Conservation (phyloP, 257 asterid genomes). For the Thymus quinquecostatus region DNA sequence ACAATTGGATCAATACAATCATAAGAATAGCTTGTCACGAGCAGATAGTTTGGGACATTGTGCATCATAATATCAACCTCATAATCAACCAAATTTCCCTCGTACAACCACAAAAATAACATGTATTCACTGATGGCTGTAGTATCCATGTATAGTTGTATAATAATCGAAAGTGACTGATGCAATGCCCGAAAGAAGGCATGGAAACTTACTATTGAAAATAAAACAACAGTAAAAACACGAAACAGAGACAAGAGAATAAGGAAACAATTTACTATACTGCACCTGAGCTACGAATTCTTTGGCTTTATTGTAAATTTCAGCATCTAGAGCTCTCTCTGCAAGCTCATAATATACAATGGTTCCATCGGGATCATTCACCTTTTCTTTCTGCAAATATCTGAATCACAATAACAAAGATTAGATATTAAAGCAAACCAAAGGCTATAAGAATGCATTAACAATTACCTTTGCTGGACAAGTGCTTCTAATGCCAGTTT, state of each 20-base stretch:
- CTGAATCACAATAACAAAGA: slow-evolving; percentile 40
- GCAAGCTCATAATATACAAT: slow-evolving; percentile 79
- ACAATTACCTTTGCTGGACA: slow-evolving; percentile 84
- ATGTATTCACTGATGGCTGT: neutral
- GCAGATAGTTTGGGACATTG: neutral
- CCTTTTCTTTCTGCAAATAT: slow-evolving; percentile 86
- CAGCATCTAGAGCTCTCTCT: slow-evolving; percentile 82
- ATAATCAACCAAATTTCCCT: neutral
- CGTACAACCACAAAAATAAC: neutral
- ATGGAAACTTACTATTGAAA: neutral
- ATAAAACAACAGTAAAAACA: neutral
- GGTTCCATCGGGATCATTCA: slow-evolving; percentile 79
- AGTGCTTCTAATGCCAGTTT: slow-evolving; percentile 71
- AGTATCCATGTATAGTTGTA: neutral
- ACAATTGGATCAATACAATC: neutral
- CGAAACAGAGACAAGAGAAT: neutral
- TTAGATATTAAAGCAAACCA: slow-evolving; percentile 26
- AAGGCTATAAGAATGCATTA: slow-evolving; percentile 7
- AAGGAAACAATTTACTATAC: neutral
- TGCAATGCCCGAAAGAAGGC: slow-evolving; percentile 1
- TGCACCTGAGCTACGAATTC: slow-evolving; percentile 66
- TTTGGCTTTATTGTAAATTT: slow-evolving; percentile 53
- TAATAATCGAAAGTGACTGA: neutral
- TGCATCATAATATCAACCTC: neutral
- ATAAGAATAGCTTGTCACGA: neutral